These are phyloP conservation scores for Panicum miliaceum DNA, from an alignment of 176 grass and related monocot genomes.

Conservation along the genomic window DNA sequence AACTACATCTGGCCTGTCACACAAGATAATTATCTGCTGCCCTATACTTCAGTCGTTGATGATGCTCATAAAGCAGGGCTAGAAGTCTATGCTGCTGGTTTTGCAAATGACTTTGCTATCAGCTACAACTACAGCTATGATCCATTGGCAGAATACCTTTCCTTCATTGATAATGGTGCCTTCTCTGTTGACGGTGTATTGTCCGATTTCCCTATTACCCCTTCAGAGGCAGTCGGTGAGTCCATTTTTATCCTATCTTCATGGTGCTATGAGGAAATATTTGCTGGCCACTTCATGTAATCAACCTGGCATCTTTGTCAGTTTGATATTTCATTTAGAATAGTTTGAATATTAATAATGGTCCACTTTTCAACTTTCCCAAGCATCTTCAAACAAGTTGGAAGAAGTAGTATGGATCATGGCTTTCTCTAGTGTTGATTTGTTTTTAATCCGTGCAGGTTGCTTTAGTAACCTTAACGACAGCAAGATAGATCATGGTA, in stretches of 20 bases:
- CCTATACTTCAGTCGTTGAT: slow-evolving; percentile 54
- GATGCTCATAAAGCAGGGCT: slow-evolving; percentile 84
- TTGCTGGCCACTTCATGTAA: neutral
- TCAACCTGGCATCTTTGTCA: neutral
- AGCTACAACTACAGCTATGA: slow-evolving; percentile 98
- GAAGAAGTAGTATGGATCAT: slow-evolving; percentile 8
- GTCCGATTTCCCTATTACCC: slow-evolving; percentile 82
- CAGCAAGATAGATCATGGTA: slow-evolving; percentile 76
- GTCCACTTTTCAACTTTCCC: slow-evolving; percentile 14
- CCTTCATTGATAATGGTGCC: slow-evolving; percentile 66
- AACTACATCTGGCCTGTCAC: slow-evolving; percentile 73
- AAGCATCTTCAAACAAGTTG: neutral
- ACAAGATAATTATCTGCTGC: slow-evolving; percentile 70
- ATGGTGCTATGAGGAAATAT: neutral
- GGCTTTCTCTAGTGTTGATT: slow-evolving; percentile 12
- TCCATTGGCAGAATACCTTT: slow-evolving; percentile 73
- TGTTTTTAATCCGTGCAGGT: slow-evolving; percentile 51
- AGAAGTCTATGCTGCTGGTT: slow-evolving; percentile 81
- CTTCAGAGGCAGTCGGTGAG: slow-evolving; percentile 68
- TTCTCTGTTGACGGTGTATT: slow-evolving; percentile 88
- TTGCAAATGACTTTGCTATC: slow-evolving; percentile 68
- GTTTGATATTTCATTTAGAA: neutral
- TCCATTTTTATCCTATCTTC: slow-evolving; percentile 29
- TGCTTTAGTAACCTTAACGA: slow-evolving; percentile 74
- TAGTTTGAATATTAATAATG: neutral